Evolutionary conservation across 2,329 filamentous ascomycete species (phyloP), one percentile per base, ranked within the genome.

Genomic region (Alternaria viburni): DNA sequence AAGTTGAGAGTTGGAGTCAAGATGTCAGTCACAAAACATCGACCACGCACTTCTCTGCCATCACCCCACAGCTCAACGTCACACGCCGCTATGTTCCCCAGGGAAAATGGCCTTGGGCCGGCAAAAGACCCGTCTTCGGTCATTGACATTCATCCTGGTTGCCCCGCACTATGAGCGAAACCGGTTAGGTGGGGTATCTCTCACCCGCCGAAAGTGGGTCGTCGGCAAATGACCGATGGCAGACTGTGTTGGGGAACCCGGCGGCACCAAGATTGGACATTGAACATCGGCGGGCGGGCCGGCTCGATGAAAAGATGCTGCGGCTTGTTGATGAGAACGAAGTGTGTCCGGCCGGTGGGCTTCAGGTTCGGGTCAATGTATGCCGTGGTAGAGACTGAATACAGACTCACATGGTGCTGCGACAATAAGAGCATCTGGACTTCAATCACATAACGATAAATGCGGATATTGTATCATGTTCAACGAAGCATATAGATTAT

Each of bases 141-240:
- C 55, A 60, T 56, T 66, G 57, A 59, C 46, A 68, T 69, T 69
- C 66, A 66, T 60, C 63, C 41, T n/a, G 13, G 26, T 30, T 59
- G 64, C 68, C 69, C 69, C 70, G 70, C 70, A 68, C 69, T 71
- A 69, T 32, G 25, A 41, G 30, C 62, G 6, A 59, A 67, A 57
- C 17, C 23, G 51, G 66, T 60, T 67, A 63, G 43, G 70, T 62
- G 70, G 70, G 68, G 68, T 69, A 69, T 25, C 52, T 19, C 50
- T 23, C 32, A 54, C 57, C 66, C 62, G 51, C 68, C 54, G 63
- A 63, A 58, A 56, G 58, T 64, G 66, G 63, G 54, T 19, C 52
- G 25, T 70, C 66, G 69, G 69, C 64, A 56, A 65, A 65, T 71
- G 65, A 54, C 62, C 65, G 64, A 64, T 44, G 50, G 32, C 19